Conservation (phyloP, 257 asterid genomes). For the Nicotiana undulata region DNA sequence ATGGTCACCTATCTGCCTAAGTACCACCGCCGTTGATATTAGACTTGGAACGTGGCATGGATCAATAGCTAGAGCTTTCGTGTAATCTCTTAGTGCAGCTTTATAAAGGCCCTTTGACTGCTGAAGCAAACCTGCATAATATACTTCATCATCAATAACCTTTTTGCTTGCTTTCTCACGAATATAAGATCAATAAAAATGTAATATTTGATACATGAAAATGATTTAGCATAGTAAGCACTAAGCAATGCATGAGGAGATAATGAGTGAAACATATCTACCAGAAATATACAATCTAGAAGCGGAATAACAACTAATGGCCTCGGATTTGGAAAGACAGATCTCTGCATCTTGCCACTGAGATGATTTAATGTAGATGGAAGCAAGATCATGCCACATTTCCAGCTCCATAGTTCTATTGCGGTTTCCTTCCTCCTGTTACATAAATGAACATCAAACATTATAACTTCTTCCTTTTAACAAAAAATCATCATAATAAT, state of each 20-base stretch:
- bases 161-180: not conserved
- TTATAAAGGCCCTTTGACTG: slow-evolving; percentile 52
- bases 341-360: slow-evolving; percentile 81
- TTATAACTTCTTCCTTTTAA: not conserved
- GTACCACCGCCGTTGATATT: slow-evolving; percentile 49
- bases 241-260: not conserved
- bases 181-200: not conserved
- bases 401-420: slow-evolving; percentile 52
- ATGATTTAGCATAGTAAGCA: not conserved
- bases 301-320: slow-evolving; percentile 48
- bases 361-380: slow-evolving; percentile 53
- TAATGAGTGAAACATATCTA: slow-evolving; percentile 18
- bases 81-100: slow-evolving; percentile 56
- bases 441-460: not conserved
- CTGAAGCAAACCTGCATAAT: slow-evolving; percentile 57
- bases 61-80: slow-evolving; percentile 49
- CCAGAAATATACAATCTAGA: slow-evolving; percentile 68
- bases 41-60: slow-evolving; percentile 66
- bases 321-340: slow-evolving; percentile 71
- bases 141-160: not conserved
- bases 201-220: not conserved
- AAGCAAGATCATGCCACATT: slow-evolving; percentile 85
- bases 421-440: slow-evolving; percentile 36
- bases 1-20: slow-evolving; percentile 37
- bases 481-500: not conserved